Evolutionary conservation across 2,329 filamentous ascomycete species (phyloP), one percentile per base, ranked within the genome.

Genomic region (Alternaria conjuncta): DNA sequence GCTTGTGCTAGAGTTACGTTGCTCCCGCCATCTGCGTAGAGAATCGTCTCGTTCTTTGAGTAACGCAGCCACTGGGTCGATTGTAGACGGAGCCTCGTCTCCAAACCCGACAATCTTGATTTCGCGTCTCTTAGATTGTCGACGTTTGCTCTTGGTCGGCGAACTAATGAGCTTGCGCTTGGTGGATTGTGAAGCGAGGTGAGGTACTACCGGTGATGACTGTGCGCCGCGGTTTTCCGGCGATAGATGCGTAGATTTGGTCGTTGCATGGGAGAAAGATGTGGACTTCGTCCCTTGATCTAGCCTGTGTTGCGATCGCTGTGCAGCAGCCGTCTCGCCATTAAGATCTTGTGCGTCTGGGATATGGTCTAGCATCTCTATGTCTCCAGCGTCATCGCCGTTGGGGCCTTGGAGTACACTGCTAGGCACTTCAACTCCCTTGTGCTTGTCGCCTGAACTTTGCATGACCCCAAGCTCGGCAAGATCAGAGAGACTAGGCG

Each of bases 111-210:
- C 61, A 28, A 71, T 57, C 30, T 76, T 78, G 23, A 77, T 64
- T 32, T 70, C 68, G 12, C 70, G 59, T 45, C 71, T 64, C 64
- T 78, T 75, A 15, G 61, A 46, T 5, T 66, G 59, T 49, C 68
- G 72, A 41, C 43, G 68, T 12, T 46, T 61, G 6, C 61, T 64
- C 21, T 66, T 73, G 1, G 64, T 59, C 10, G 75, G 71, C 6
- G 72, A 75, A 13, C 53, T 43, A 4, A 61, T 60, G 1, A 71
- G 55, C 23, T 76, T 77, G 12, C 76, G 72, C 56, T 78, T 78
- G 11, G 32, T 44, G 12, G 64, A 43, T 21, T 55, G 58, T 11
- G 64, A 32, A 23, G 30, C 6, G 32, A 26, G n/a, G 5, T 53
- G 36, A 25, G 56, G 41, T n/a, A 47, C 44, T 26, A 15, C 49